These are phyloP conservation scores for Botrytis elliptica DNA, from an alignment of 2,329 filamentous ascomycete species.

Conservation along the genomic window DNA sequence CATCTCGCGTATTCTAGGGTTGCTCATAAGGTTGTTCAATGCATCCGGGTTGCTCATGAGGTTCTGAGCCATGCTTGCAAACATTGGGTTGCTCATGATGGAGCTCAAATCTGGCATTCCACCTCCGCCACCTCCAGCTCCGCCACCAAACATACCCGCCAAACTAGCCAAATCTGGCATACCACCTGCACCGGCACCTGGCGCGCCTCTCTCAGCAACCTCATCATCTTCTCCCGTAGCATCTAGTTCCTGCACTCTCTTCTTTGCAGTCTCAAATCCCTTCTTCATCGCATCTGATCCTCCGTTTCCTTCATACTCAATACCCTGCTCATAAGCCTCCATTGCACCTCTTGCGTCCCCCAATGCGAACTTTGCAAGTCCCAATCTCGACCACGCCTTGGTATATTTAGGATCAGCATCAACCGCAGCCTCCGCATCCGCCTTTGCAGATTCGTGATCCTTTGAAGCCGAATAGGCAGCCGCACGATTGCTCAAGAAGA, in stretches of 20 bases:
- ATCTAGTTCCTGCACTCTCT: constrained; percentile 77
- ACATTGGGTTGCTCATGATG: constrained; percentile 98
- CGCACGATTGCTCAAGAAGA: constrained; percentile 96
- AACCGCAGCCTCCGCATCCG: constrained; percentile 89
- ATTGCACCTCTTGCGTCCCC: constrained; percentile 88
- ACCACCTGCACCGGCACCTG: constrained; percentile 54
- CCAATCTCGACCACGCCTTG: constrained; percentile 94
- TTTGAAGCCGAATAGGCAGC: constrained; percentile 84
- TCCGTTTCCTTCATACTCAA: constrained; percentile 89
- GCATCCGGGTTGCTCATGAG: constrained; percentile 95
- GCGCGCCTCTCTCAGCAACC: constrained; percentile 49
- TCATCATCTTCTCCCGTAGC: constrained; percentile 48
- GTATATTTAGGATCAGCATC: constrained; percentile 88
- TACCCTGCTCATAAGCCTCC: constrained; percentile 91
- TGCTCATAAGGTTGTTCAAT: constrained; percentile 90
- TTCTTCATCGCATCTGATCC: constrained; percentile 98
- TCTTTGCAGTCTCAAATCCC: constrained; percentile 90
- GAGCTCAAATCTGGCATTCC: constrained; percentile 85
- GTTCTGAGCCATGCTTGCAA: constrained; percentile 94
- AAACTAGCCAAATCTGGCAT: constrained; percentile 71
- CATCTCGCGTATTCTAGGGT: constrained; percentile 86
- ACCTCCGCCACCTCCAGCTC: constrained; percentile 55
- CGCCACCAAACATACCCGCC: constrained; percentile 69
- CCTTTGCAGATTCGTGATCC: constrained; percentile 79
- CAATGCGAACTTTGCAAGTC: constrained; percentile 85